Base-by-base conservation (phyloP, 176 grass and related monocot genomes). In the Bothriochloa decipiens region DNA sequence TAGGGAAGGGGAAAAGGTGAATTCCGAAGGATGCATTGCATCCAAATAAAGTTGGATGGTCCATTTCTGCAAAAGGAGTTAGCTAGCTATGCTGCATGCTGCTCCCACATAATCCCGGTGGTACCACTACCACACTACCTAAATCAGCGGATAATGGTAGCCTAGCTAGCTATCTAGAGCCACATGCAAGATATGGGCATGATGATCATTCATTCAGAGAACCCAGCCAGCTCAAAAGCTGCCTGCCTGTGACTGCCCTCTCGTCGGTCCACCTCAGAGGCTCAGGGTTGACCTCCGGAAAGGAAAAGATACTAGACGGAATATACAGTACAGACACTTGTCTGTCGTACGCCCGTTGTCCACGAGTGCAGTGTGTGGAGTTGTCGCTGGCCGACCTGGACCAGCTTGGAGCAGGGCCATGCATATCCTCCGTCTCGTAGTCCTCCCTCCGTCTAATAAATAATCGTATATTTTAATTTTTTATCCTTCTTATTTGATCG, bases 201-300 rank as follows among this genome's bases (percentile, higher is more conserved):
- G 71, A 53, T 53, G 50, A 47, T 47, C 7, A 57, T 2, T 7
- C 17, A 53, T 13, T 47, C 12, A 47, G 40, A 42, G 26, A 23
- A 63, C 70, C 6, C 5, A 47, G 63, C 83, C 83, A 89, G 83
- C 88, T 82, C 88, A 82, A 90, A 90, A 90, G 88, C 26, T 28
- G 40, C 35, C 45, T 53, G 50, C 71, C 43, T 10, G 11, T 0
- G n/a, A n/a, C n/a, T 5, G 36, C 36, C 40, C 40, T 63, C 20
- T 25, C 32, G 13, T 18, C 16, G 49, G 49, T 52, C 49, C 12
- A 4, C 45, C 12, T 47, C 12, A 45, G 43, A 45, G 43, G 7
- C 16, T 18, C 10, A 41, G 88, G 53, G 53, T 86, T 90, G 83
- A 90, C 88, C 47, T 83, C 23, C 0, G n/a, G 41, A 49, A 74